A percentile compares a stretch with the other conserved stretches of the same genome.
phyloP scores from a whole-genome alignment of 352 stramenopile genomes.

The Pythium rishiriense region DNA sequence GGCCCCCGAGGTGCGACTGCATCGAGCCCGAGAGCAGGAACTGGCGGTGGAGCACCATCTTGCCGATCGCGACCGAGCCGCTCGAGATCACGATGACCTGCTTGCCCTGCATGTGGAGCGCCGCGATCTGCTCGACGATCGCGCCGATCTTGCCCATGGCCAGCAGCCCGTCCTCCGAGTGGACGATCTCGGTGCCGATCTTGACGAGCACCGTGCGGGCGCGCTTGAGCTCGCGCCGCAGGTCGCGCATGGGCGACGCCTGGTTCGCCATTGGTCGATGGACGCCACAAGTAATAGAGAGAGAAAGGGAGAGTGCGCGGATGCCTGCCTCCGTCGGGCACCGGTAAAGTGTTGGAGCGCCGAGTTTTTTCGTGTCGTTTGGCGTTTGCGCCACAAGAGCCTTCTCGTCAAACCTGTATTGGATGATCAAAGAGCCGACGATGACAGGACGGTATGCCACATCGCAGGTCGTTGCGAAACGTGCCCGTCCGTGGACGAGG shows the following conservation, averaged over 20 bases:
- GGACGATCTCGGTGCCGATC: conserved; percentile 85
- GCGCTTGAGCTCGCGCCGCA: conserved; percentile 50
- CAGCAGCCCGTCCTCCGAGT: conserved; percentile 72
- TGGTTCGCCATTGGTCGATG: conserved; percentile 3
- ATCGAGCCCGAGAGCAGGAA: conserved; percentile 84
- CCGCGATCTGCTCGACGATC: conserved; percentile 84
- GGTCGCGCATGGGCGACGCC: conserved; percentile 17
- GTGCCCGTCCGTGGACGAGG: no score
- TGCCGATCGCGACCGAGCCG: conserved; percentile 75
- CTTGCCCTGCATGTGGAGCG: conserved; percentile 79
- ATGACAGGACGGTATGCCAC: background rate
- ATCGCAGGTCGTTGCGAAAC: no score
- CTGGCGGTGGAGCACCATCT: conserved; percentile 80
- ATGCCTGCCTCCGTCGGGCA: background rate
- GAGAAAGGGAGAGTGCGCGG: background rate
- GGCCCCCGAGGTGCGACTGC: conserved; percentile 73
- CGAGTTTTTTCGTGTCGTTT: conserved; percentile 13
- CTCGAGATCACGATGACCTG: conserved; percentile 85
- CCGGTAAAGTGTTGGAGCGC: no score
- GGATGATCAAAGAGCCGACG: background rate
- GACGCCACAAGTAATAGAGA: background rate
- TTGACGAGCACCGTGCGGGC: conserved; percentile 81
- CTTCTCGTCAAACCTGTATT: conserved; percentile 1
- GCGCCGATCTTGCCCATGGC: conserved; percentile 85
- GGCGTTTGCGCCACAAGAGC: conserved; percentile 25